Conservation (phyloP, 768 basidiomycete genomes). For the Pilatotrama ljubarskyi region DNA sequence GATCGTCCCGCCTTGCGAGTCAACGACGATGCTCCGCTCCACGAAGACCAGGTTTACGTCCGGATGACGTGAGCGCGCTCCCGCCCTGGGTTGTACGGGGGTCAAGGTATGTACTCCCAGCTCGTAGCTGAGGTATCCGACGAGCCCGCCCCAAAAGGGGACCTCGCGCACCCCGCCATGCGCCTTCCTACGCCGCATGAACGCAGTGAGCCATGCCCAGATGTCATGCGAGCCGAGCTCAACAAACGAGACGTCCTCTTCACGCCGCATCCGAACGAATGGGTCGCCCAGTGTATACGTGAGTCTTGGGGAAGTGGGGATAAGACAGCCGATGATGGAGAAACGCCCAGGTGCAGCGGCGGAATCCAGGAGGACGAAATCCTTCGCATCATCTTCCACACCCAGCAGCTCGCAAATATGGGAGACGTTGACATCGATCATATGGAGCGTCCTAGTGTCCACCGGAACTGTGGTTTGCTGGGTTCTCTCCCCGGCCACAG, state of each 20-base stretch:
- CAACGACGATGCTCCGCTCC: conserved; percentile 75
- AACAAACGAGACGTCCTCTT: conserved; percentile 37
- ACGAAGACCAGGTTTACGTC: conserved; percentile 79
- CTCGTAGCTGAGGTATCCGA: conserved; percentile 81
- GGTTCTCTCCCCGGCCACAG: conserved; percentile 3
- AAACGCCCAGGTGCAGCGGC: conserved; percentile 73
- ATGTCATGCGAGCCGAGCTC: conserved; percentile 53
- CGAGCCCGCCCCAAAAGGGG: conserved; percentile 84
- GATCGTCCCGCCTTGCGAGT: conserved; percentile 47
- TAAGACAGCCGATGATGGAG: conserved; percentile 69
- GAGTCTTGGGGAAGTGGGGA: conserved; percentile 54
- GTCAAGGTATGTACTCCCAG: conserved; percentile 61
- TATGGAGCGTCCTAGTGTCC: conserved; percentile 41
- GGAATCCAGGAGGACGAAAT: conserved; percentile 75
- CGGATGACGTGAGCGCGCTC: conserved; percentile 43
- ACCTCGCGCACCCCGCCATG: conserved; percentile 49
- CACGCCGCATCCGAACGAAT: conserved; percentile 47
- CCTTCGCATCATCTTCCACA: conserved; percentile 54
- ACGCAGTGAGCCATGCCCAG: conserved; percentile 75
- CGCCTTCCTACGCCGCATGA: conserved; percentile 57
- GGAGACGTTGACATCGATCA: conserved; percentile 44
- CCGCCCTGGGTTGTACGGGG: conserved; percentile 37
- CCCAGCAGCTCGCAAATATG: conserved; percentile 64
- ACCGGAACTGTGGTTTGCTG: conserved; percentile 32
- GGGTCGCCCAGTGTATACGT: conserved; percentile 54